Percentiles rank a stretch among this genome's conserved stretches.
phyloP scores from a whole-genome alignment of 257 asterid genomes.

The Cordia subcordata region DNA sequence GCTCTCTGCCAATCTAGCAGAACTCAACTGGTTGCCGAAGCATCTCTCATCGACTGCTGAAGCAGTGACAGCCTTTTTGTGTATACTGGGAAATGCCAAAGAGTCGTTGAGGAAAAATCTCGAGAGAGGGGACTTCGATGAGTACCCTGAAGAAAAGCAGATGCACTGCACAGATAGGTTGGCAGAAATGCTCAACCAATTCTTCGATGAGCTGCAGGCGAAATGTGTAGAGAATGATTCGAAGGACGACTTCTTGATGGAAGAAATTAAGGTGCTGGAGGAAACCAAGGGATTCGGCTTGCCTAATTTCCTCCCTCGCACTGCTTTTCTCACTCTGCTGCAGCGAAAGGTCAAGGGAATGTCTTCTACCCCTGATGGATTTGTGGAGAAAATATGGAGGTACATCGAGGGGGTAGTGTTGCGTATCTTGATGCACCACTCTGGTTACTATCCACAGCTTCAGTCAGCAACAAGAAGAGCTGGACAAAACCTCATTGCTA shows the following conservation, averaged over 20 bases:
- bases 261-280: constrained; percentile 28
- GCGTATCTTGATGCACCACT: constrained; percentile 13
- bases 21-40: constrained; percentile 21
- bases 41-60: constrained; percentile 20
- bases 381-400: constrained; percentile 24
- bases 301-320: constrained; percentile 23
- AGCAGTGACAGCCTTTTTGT: constrained; percentile 28
- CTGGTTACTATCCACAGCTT: constrained; percentile 29
- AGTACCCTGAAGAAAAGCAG: constrained; percentile 17
- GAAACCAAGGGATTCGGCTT: constrained; percentile 21
- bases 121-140: constrained; percentile 28
- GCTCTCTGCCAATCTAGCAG: constrained; percentile 21
- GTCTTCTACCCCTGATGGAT: constrained; percentile 13
- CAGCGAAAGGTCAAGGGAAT: constrained; percentile 20
- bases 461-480: constrained; percentile 24
- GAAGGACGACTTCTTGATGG: constrained; percentile 2
- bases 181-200: constrained; percentile 15
- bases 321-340: constrained; percentile 19
- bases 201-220: constrained; percentile 6
- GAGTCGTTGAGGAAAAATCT: constrained; percentile 30
- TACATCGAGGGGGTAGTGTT: constrained; percentile 13
- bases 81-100: constrained; percentile 15
- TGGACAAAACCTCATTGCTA: constrained; percentile 17
- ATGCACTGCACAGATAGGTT: constrained; percentile 30
- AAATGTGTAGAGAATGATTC: background rate